Conservation (phyloP, 495 filamentous ascomycete species). For the Haplographium delicatum region DNA sequence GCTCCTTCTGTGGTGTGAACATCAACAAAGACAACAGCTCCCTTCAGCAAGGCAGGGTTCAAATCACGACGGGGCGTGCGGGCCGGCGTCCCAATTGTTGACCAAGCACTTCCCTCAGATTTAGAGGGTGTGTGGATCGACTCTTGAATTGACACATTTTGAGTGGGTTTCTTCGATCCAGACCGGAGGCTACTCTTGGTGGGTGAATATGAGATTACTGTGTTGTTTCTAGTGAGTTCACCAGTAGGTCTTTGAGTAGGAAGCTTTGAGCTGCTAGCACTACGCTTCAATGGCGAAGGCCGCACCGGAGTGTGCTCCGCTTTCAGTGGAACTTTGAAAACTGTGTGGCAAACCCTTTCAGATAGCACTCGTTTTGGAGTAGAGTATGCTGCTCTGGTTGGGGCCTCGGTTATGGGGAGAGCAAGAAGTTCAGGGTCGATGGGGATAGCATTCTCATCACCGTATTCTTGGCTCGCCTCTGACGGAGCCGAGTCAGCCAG, state of each 20-base stretch:
- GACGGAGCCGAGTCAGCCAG: slow-evolving; percentile 33
- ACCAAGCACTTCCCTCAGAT: slow-evolving; percentile 32
- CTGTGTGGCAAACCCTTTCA: slow-evolving; percentile 54
- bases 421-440: slow-evolving; percentile 42
- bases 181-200: slow-evolving; percentile 27
- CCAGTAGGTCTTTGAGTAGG: slow-evolving; percentile 29
- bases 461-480: slow-evolving; percentile 57
- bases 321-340: slow-evolving; percentile 72
- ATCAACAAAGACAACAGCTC: slow-evolving; percentile 84
- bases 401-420: slow-evolving; percentile 1
- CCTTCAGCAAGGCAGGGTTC: slow-evolving; percentile 50
- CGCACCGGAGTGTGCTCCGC: slow-evolving; percentile 43
- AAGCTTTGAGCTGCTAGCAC: slow-evolving; percentile 46
- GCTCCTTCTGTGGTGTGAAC: slow-evolving; percentile 88
- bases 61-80: slow-evolving; percentile 47
- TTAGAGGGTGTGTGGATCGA: slow-evolving; percentile 17
- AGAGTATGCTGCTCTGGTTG: slow-evolving; percentile 4
- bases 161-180: background rate
- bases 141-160: slow-evolving; percentile 23
- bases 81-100: slow-evolving; percentile 48
- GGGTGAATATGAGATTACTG: slow-evolving; percentile 40
- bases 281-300: slow-evolving; percentile 22
- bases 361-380: slow-evolving; percentile 24
- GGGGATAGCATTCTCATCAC: slow-evolving; percentile 55
- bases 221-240: slow-evolving; percentile 32